Conservation (phyloP, 108 stramenopile species). For the Pseudonitzschia delicatissima region DNA sequence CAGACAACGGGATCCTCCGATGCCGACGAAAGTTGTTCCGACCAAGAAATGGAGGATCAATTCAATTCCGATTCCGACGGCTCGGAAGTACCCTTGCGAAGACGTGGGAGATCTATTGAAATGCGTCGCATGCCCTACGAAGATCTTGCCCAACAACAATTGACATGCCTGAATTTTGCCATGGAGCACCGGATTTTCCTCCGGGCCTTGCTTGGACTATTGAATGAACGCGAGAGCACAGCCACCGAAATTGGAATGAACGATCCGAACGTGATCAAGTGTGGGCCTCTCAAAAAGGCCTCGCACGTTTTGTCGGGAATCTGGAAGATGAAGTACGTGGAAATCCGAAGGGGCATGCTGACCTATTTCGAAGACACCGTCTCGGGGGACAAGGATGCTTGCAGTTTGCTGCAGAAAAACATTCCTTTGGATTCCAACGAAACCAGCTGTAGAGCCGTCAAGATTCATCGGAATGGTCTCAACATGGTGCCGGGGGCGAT, state of each 20-base stretch:
- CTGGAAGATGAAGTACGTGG: constrained; percentile 83
- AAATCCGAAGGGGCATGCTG: constrained; percentile 73
- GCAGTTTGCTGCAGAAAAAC: constrained; percentile 57
- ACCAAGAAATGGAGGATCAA: too few relatives aligned
- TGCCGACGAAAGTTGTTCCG: constrained; percentile 1
- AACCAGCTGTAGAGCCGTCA: constrained; percentile 70
- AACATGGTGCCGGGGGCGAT: constrained; percentile 38
- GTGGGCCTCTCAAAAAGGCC: constrained; percentile 74
- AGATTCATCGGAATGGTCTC: constrained; percentile 51
- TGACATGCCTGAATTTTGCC: constrained; percentile 46
- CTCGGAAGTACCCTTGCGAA: background rate
- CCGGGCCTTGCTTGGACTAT: constrained; percentile 54
- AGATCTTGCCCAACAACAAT: constrained; percentile 6
- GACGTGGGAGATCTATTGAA: background rate
- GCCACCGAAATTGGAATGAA: constrained; percentile 50
- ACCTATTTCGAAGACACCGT: constrained; percentile 61
- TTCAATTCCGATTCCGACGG: constrained; percentile 3
- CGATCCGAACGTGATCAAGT: constrained; percentile 64
- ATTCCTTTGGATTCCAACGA: constrained; percentile 49
- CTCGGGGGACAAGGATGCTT: constrained; percentile 30
- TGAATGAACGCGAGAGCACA: constrained; percentile 62
- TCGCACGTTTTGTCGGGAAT: constrained; percentile 64
- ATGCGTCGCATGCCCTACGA: constrained; percentile 4
- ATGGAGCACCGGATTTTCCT: constrained; percentile 81
- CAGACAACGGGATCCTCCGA: constrained; percentile 2